Conservation (phyloP, 371 early-diverging fungal species). For the Mucor circinelloides region DNA sequence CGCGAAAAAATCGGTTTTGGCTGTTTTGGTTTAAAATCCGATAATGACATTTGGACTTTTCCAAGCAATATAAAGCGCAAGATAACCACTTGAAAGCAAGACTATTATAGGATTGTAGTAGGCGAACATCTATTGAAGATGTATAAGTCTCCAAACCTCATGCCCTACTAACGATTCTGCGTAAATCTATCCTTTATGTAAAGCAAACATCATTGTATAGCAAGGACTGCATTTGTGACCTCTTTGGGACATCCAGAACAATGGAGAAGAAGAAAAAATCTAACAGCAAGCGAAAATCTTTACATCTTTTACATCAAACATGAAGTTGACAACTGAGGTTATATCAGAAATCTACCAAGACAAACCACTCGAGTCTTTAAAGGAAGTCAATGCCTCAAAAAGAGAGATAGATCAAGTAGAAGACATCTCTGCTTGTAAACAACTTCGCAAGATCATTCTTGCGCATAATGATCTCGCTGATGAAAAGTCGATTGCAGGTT, state of each 20-base stretch:
- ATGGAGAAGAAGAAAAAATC: neutral
- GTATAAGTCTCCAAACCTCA: too few relatives aligned
- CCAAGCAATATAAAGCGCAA: neutral
- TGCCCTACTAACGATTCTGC: neutral
- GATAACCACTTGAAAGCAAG: neutral
- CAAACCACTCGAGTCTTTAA: constrained; percentile 45
- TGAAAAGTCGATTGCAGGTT: constrained; percentile 55
- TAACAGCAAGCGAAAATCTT: neutral
- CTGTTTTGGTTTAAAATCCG: neutral
- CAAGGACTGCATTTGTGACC: constrained; percentile 2
- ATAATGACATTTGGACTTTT: neutral
- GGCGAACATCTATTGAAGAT: too few relatives aligned
- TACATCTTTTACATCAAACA: constrained; percentile 9
- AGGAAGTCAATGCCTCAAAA: constrained; percentile 52
- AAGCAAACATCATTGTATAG: neutral
- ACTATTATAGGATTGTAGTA: too few relatives aligned
- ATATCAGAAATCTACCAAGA: constrained; percentile 40
- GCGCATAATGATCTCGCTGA: constrained; percentile 64
- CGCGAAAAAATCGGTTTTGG: neutral
- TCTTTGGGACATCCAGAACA: neutral
- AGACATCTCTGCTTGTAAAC: constrained; percentile 68
- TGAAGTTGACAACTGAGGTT: constrained; percentile 60
- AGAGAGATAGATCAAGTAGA: constrained; percentile 67
- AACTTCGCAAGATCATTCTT: constrained; percentile 72
- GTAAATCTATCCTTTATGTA: neutral